Base-by-base conservation (phyloP, 1,284 basidiomycete genomes). In the Marasmius oreades region DNA sequence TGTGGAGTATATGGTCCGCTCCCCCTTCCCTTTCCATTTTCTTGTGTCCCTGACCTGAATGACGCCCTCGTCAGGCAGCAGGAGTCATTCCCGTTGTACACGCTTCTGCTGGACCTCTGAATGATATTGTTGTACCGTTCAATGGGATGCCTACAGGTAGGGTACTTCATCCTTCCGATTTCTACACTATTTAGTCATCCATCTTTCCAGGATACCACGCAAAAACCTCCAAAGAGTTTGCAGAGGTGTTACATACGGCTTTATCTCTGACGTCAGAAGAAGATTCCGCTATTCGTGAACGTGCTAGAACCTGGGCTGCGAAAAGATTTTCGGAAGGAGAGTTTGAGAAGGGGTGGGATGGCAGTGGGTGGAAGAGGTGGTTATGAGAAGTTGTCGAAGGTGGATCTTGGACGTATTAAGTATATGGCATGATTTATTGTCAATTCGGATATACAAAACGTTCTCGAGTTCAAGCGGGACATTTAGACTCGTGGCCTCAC, bases 1-100 rank as follows among this genome's bases (percentile, higher is more conserved):
- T 18, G 96, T 99, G 7, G 96, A 99, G 70, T 96, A 93, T 65
- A 96, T 98, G 95, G 94, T 91, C 53, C 56, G 83, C 70, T 34
- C 39, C 5, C 43, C 53, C 47, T 23, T 64, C 54, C 5, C 51
- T 23, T 57, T 14, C n/a, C 33, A 46, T 46, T 61, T 14, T 51
- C 52, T 23, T 52, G 42, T 52, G 51, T 20, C 51, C 42, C 50
- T 31, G 53, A 51, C 33, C 36, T 33, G 24, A 22, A n/a, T 28
- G 12, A 36, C 55, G 26, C 51, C 4, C 44, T 28, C 28, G 56
- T 14, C 39, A 96, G 94, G 93, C 95, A 2, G 93, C 96, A 0
- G 96, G 96, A 0, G 81, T 96, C 1, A 91, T 99, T 18, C 93
- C 96, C 0, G 82, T 99, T 2, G 87, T 90, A 0, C 95, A 99